These are phyloP conservation scores for Penicillium waksmanii DNA, from an alignment of 495 filamentous ascomycete species.

Conservation along the genomic window DNA sequence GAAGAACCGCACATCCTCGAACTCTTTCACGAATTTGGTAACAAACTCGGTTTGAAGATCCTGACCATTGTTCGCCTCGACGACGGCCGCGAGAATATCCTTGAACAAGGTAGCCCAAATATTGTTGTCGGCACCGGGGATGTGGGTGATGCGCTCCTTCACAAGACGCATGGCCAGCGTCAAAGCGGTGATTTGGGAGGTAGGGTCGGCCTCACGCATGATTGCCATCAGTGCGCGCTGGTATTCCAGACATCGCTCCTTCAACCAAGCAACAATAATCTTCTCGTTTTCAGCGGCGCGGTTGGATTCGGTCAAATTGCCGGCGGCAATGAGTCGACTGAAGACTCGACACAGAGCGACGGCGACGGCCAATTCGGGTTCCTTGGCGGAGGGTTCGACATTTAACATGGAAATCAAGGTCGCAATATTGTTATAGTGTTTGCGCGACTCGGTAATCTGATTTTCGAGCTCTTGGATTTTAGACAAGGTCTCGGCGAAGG, in stretches of 20 bases:
- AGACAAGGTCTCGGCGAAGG: constrained; percentile 53
- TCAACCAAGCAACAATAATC: constrained; percentile 78
- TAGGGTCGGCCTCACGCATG: constrained; percentile 54
- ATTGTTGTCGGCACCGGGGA: constrained; percentile 61
- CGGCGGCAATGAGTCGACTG: constrained; percentile 76
- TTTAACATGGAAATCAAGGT: constrained; percentile 66
- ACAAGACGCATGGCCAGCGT: constrained; percentile 81
- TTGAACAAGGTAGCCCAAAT: constrained; percentile 69
- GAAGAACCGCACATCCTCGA: constrained; percentile 84
- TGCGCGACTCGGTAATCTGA: constrained; percentile 79
- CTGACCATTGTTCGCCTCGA: constrained; percentile 59
- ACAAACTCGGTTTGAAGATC: constrained; percentile 69
- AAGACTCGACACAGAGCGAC: constrained; percentile 91
- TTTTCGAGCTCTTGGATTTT: constrained; percentile 72
- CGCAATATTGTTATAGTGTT: constrained; percentile 91
- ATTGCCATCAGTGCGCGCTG: constrained; percentile 57
- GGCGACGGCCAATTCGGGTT: constrained; percentile 61
- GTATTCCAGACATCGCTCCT: constrained; percentile 71
- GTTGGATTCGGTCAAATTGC: constrained; percentile 65
- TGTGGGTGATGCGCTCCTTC: constrained; percentile 71
- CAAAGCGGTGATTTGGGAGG: constrained; percentile 62
- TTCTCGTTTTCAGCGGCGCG: constrained; percentile 70
- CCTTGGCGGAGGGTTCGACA: constrained; percentile 45
- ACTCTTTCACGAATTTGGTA: constrained; percentile 74
- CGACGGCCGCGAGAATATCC: constrained; percentile 61